Evolutionary conservation across 805 yeast genomes (phyloP), one percentile per base, ranked within the genome.

Genomic region (Monosporozyma aquatica): DNA sequence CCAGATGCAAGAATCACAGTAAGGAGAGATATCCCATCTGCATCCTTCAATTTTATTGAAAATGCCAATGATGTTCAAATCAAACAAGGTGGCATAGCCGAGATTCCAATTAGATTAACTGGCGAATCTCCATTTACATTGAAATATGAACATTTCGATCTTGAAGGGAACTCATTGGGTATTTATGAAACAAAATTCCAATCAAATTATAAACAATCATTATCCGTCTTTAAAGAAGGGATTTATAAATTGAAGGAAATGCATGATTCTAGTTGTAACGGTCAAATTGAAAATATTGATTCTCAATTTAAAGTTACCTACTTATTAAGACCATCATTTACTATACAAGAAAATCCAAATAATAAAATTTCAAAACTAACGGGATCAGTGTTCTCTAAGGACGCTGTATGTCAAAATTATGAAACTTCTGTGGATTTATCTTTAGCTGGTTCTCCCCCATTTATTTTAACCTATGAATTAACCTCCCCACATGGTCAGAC

Each of bases 1-100:
- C 73, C 74, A 18, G 89, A 83, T 47, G 77, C 78, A 13, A 71
- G 64, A 21, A 67, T 92, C n/a, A 68, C 70, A 24, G 87, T 87
- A 1, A 75, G 89, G 52, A 67, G 77, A 40, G 85, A 80, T 43
- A 64, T 80, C 2, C 95, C 97, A 18, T 59, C 66, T 4, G 78
- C 73, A 5, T 65, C 65, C 1, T 75, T 78, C 49, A 64, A 66
- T 37, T 57, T 68, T 3, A 43, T 50, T 5, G 62, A 47, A 10
- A 67, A 67, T n/a, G 64, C 68, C 3, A 53, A 53, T 17, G 51
- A 59, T 10, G 52, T 66, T 14, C 64, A 63, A 28, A 69, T 82
- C 21, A 77, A 78, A 15, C 82, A 83, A 55, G 90, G 92, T 4
- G 76, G 76, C 4, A 49, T 53, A 0, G 66, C 75, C 1, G 66